These are phyloP conservation scores for Phytophthora hybrid DNA, from an alignment of 352 stramenopile genomes.

Conservation along the genomic window DNA sequence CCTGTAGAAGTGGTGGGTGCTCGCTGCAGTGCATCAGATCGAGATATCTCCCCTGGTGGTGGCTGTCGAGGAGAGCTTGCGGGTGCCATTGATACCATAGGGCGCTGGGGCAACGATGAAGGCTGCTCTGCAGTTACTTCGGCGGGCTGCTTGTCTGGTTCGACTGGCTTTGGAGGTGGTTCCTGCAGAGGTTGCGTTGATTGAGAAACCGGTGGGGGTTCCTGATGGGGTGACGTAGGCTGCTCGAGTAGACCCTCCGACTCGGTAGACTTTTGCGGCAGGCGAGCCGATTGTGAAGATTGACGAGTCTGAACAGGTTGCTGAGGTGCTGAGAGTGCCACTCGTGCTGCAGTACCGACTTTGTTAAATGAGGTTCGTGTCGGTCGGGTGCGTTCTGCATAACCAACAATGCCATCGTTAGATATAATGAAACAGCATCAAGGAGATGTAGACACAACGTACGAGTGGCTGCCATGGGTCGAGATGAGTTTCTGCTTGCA, in stretches of 20 bases:
- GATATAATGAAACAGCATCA: background rate
- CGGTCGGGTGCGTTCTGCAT: slow-evolving; percentile 26
- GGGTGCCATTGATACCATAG: background rate
- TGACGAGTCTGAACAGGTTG: slow-evolving; percentile 22
- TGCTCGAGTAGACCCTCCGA: background rate
- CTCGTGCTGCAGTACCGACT: slow-evolving; percentile 8
- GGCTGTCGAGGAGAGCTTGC: slow-evolving; percentile 17
- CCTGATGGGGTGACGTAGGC: slow-evolving; percentile 1
- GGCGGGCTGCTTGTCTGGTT: slow-evolving; percentile 18
- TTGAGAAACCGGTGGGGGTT: slow-evolving; percentile 8
- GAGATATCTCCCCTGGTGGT: slow-evolving; percentile 4
- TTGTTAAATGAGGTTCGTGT: slow-evolving; percentile 19
- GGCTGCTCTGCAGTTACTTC: slow-evolving; percentile 12
- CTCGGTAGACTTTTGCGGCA: slow-evolving; percentile 19
- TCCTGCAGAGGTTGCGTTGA: slow-evolving; percentile 7
- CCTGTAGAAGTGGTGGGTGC: slow-evolving; percentile 12
- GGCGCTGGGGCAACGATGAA: slow-evolving; percentile 9
- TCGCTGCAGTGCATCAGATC: slow-evolving; percentile 13
- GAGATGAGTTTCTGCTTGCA: slow-evolving; percentile 25
- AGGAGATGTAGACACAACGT: slow-evolving; percentile 13
- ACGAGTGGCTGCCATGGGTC: slow-evolving; percentile 32
- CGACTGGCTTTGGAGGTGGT: slow-evolving; percentile 7
- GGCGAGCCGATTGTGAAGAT: slow-evolving; percentile 13
- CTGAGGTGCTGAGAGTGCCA: slow-evolving; percentile 40
- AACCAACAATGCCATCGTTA: slow-evolving; percentile 16